Evolutionary conservation across 192 early-diverging fungal genomes (phyloP).

Genomic region (Phycomyces nitens): DNA sequence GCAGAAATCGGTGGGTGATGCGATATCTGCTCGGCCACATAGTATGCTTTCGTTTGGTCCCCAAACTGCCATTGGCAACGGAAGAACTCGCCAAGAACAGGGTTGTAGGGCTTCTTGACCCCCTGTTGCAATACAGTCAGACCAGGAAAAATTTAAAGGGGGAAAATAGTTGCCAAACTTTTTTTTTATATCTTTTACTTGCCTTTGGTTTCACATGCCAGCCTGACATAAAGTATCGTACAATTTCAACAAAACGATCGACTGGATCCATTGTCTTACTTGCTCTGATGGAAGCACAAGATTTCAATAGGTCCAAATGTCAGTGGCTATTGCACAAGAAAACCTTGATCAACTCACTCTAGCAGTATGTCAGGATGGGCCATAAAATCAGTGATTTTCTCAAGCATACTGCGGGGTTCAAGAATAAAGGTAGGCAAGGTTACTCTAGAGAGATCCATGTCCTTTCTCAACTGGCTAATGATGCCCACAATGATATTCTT

Average conservation of each 20-base stretch:
- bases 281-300: conserved; percentile 47
- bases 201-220: conserved; percentile 93
- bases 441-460: conserved; percentile 85
- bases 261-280: conserved; percentile 63
- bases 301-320: background rate
- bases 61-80: conserved; percentile 69
- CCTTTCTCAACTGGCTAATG: conserved; percentile 83
- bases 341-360: conserved; percentile 45
- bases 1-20: conserved; percentile 91
- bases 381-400: conserved; percentile 96
- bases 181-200: background rate
- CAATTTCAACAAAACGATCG: conserved; percentile 76
- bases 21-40: conserved; percentile 84
- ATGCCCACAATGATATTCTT: conserved; percentile 82
- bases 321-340: background rate
- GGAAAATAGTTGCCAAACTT: too few relatives aligned
- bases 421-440: conserved; percentile 96
- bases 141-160: background rate
- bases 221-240: conserved; percentile 83
- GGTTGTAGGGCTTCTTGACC: conserved; percentile 92
- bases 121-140: conserved; percentile 44
- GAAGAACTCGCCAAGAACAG: conserved; percentile 89
- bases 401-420: conserved; percentile 90
- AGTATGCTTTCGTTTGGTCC: conserved; percentile 65
- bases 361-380: conserved; percentile 80